Evolutionary conservation across 257 asterid species (phyloP).

Genomic region (Solanum pimpinellifolium): DNA sequence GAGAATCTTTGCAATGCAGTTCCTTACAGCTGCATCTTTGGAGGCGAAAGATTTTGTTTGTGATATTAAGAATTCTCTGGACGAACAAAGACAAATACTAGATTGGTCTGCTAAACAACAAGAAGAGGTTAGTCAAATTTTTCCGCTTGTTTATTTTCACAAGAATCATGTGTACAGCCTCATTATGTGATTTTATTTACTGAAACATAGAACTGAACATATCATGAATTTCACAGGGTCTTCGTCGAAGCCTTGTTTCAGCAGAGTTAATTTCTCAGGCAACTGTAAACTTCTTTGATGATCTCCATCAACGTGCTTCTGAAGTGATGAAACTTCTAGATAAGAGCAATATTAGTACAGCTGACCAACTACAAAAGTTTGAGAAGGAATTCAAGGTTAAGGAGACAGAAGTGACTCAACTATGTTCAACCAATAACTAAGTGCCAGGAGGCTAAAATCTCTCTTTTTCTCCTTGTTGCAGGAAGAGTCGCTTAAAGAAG

Average conservation of each 20-base stretch:
- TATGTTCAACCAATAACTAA: background rate
- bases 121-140: conserved; percentile 35
- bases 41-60: conserved; percentile 55
- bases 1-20: conserved; percentile 20
- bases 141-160: background rate
- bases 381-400: conserved; percentile 58
- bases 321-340: conserved; percentile 47
- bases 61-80: conserved; percentile 41
- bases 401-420: background rate
- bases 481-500: conserved; percentile 70
- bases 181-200: background rate
- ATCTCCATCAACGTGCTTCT: conserved; percentile 43
- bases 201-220: background rate
- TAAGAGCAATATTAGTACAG: conserved; percentile 35
- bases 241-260: conserved; percentile 39
- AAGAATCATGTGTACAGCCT: background rate
- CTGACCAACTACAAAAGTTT: conserved; percentile 35
- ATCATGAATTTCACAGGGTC: conserved; percentile 26
- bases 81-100: conserved; percentile 42
- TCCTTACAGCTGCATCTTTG: conserved; percentile 29
- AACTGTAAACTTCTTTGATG: conserved; percentile 45
- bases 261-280: conserved; percentile 59
- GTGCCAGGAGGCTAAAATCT: background rate
- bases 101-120: conserved; percentile 57
- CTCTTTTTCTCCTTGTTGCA: conserved; percentile 16